Base-by-base conservation (phyloP, 2,329 filamentous ascomycete genomes). In the Aspergillus ibericus region DNA sequence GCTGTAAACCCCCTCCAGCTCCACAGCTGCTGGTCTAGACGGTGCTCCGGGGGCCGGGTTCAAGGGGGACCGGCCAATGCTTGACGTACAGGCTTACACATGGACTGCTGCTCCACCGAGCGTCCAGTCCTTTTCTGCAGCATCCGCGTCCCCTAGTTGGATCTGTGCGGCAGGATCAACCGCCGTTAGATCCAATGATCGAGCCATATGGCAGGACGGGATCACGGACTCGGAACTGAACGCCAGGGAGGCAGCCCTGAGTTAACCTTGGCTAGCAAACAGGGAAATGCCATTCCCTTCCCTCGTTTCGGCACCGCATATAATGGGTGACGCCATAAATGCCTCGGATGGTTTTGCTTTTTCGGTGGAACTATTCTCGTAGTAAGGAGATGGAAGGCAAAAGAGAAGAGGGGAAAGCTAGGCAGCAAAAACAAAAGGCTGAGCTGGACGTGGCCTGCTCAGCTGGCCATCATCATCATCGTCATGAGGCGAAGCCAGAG, bases 81-180 rank as follows among this genome's bases (percentile, higher is more conserved):
- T 59, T 52, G 52, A 57, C 59, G 60, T 59, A 59, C 59, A 56
- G 58, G 57, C 46, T 60, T 60, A 51, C 53, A 60, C 57, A 53
- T 57, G 59, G 59, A 46, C 57, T 55, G 53, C 32, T 50, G 20
- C 44, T 38, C 16, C 16, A 46, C 38, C 52, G 27, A 18, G n/a
- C n/a, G n/a, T 36, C 8, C 25, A 47, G 52, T 50, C 20, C 20
- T 44, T 50, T 42, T 51, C 55, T 61, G 51, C 56, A 55, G 48
- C 50, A 27, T 35, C 50, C 27, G 34, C 27, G 18, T 10, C 15
- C 50, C 50, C 35, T 53, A 27, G 36, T 53, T 40, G 51, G 44
- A 55, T 58, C 58, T 54, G 57, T 59, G 60, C 58, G 54, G 54
- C 46, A 53, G 34, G 60, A 60, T 62, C 58, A 56, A 46, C 58